Evolutionary conservation across 768 basidiomycete genomes (phyloP).

Genomic region (Porpolomopsis calyptriformis): DNA sequence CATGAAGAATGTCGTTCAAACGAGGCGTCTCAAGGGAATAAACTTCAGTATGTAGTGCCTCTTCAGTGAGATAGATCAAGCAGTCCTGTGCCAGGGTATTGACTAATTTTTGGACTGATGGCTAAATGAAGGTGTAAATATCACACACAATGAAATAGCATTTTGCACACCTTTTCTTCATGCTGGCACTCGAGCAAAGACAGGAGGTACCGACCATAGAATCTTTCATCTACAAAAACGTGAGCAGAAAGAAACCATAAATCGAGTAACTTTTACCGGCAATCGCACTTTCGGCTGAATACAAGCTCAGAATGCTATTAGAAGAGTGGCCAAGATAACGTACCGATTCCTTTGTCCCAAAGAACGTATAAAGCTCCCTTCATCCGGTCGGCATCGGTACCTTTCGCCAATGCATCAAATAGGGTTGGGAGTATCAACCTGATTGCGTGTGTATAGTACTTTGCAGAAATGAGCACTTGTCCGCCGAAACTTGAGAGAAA

Average conservation of each 20-base stretch:
- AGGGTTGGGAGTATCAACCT: slow-evolving; percentile 50
- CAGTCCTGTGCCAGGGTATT: slow-evolving; percentile 53
- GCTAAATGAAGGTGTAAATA: slow-evolving; percentile 28
- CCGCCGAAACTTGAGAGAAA: not conserved
- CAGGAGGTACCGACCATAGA: slow-evolving; percentile 47
- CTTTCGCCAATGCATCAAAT: slow-evolving; percentile 54
- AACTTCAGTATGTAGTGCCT: slow-evolving; percentile 51
- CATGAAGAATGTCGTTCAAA: slow-evolving; percentile 37
- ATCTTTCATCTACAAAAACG: slow-evolving; percentile 37
- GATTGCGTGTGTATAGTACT: slow-evolving; percentile 68
- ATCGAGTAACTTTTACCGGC: slow-evolving; percentile 35
- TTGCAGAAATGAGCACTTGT: not conserved
- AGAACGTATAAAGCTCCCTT: slow-evolving; percentile 86
- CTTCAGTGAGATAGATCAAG: slow-evolving; percentile 48
- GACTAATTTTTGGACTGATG: slow-evolving; percentile 67
- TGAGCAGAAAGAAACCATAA: slow-evolving; percentile 4
- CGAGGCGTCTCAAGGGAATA: slow-evolving; percentile 41
- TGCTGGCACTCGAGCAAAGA: slow-evolving; percentile 67
- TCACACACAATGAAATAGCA: not conserved
- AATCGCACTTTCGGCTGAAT: slow-evolving; percentile 55
- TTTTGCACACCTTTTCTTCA: slow-evolving; percentile 61
- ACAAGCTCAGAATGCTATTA: slow-evolving; percentile 7
- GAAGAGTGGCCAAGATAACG: slow-evolving; percentile 12
- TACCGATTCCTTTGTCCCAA: slow-evolving; percentile 62
- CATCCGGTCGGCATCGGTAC: slow-evolving; percentile 84